Percentiles rank a stretch among this genome's conserved stretches.
These are phyloP conservation scores for Ophryocystis elektroscirrha DNA, from an alignment of 169 alveolate species.

Conservation along the genomic window DNA sequence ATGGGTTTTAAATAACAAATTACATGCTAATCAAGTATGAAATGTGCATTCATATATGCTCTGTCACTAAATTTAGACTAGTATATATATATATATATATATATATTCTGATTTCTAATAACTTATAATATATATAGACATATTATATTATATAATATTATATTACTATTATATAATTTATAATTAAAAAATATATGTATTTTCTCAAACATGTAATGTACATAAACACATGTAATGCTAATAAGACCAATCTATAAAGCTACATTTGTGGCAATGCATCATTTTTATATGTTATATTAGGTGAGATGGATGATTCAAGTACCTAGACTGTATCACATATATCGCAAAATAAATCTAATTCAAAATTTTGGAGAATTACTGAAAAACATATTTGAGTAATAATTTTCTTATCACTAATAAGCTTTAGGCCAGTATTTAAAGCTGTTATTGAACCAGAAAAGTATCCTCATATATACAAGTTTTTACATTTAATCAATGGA, in stretches of 20 bases:
- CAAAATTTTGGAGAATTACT: slow-evolving; percentile 9
- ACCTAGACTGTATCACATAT: slow-evolving; percentile 55
- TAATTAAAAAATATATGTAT: background rate
- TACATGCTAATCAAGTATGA: slow-evolving; percentile 25
- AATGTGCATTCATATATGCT: slow-evolving; percentile 1
- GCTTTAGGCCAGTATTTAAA: slow-evolving; percentile 48
- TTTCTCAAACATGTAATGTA: no score
- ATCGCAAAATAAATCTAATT: slow-evolving; percentile 15
- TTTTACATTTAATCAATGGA: slow-evolving; percentile 29
- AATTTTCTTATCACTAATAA: no score
- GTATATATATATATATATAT: background rate
- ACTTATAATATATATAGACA: background rate
- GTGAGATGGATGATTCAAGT: slow-evolving; percentile 61
- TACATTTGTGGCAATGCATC: background rate
- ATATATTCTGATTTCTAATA: background rate
- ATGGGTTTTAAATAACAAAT: slow-evolving; percentile 52
- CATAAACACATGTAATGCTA: background rate
- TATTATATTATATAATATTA: no score
- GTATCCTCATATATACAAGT: slow-evolving; percentile 33
- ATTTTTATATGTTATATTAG: background rate
- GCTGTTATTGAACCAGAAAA: slow-evolving; percentile 46
- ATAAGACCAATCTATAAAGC: background rate
- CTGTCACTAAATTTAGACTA: background rate
- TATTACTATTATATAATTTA: no score
- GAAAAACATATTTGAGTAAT: slow-evolving; percentile 9